These are phyloP conservation scores for Moniliophthora roreri DNA, from an alignment of 1,284 basidiomycete species.

Conservation along the genomic window DNA sequence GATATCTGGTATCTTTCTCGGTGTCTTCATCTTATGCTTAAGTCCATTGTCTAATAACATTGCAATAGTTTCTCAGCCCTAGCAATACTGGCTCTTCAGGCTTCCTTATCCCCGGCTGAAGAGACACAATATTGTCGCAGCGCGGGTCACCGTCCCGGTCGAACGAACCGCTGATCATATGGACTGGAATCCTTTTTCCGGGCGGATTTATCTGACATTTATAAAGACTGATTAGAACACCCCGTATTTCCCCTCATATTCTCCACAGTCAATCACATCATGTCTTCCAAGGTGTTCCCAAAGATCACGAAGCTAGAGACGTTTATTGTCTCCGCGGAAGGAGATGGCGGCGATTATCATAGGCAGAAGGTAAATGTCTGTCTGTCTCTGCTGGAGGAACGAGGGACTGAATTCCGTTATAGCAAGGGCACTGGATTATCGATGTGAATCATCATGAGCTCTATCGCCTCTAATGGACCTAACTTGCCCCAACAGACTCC, in stretches of 20 bases:
- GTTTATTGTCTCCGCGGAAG: conserved; percentile 24
- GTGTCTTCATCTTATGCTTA: too few relatives aligned
- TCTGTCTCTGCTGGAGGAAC: background rate
- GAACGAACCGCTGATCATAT: too few relatives aligned
- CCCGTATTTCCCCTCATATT: background rate
- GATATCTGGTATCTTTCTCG: too few relatives aligned
- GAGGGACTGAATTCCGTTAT: background rate
- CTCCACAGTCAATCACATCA: background rate
- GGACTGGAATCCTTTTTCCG: too few relatives aligned
- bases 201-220: too few relatives aligned
- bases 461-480: background rate
- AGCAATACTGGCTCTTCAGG: too few relatives aligned
- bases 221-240: background rate
- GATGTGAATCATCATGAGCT: conserved; percentile 22
- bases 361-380: conserved; percentile 19
- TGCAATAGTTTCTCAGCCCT: too few relatives aligned
- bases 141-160: too few relatives aligned
- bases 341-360: conserved; percentile 50
- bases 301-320: conserved; percentile 24
- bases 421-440: conserved; percentile 21
- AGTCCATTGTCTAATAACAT: too few relatives aligned
- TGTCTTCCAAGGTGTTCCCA: conserved; percentile 19
- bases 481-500: conserved; percentile 19
- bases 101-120: too few relatives aligned
- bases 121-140: too few relatives aligned